phyloP scores from a whole-genome alignment of 140 eudicot species.

The Erigeron philadelphicus region DNA sequence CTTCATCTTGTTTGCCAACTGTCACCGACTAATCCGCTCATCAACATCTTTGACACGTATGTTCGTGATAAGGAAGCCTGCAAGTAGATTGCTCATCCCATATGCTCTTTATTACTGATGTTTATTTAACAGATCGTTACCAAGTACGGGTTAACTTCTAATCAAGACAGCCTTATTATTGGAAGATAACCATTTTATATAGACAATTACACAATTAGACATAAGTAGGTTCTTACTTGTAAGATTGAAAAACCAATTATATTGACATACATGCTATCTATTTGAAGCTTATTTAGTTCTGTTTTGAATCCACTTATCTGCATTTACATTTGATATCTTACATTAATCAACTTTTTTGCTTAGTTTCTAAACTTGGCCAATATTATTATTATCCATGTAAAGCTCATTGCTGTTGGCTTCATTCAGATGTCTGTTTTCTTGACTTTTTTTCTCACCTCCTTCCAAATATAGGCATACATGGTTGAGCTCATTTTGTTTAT shows the following conservation, averaged over 20 bases:
- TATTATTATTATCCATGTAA: neutral
- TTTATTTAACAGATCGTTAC: slow-evolving; percentile 5
- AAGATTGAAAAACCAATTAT: neutral
- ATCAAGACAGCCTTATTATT: slow-evolving; percentile 9
- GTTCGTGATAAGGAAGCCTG: slow-evolving; percentile 25
- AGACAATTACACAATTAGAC: neutral
- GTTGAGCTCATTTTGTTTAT: neutral
- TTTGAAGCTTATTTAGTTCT: neutral
- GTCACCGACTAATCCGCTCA: slow-evolving; percentile 28
- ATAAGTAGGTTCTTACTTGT: too few species aligned
- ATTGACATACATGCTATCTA: neutral
- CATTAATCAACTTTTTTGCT: neutral
- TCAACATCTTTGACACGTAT: slow-evolving; percentile 28
- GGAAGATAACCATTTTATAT: neutral
- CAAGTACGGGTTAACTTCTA: slow-evolving; percentile 1
- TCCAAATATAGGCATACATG: neutral
- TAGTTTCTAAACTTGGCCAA: slow-evolving; percentile 10
- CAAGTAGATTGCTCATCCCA: slow-evolving; percentile 16
- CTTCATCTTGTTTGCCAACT: slow-evolving; percentile 34
- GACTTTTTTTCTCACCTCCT: too few species aligned
- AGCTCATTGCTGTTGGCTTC: neutral
- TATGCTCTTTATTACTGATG: slow-evolving; percentile 10
- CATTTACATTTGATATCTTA: slow-evolving; percentile 14
- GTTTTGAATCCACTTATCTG: neutral
- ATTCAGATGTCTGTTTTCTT: neutral